Evolutionary conservation across 768 basidiomycete species (phyloP), one percentile per base, ranked within the genome.

Genomic region (Mycena sanguinolenta): DNA sequence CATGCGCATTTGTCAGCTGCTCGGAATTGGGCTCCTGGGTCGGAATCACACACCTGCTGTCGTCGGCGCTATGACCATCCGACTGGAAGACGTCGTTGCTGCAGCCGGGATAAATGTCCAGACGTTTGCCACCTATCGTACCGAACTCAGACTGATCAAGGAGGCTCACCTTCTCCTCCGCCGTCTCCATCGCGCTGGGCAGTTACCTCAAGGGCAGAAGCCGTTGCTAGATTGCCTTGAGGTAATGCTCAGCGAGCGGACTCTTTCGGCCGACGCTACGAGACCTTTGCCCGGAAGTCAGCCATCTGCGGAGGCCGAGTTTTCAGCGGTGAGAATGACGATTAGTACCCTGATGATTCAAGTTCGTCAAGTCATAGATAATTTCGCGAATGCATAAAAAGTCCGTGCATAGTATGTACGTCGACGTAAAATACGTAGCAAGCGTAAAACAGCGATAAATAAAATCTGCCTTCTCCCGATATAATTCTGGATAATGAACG

Each of bases 71-170:
- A 27, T 53, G 25, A 9, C 9, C 14, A 42, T 63, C 4, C 62
- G 52, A 2, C n/a, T 63, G 19, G 50, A 63, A 17, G 62, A 63
- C 25, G 62, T 63, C 16, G 62, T 63, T 1, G 25, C n/a, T 19
- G 52, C 62, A 1, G 62, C 62, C 21, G 62, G 52, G 4, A 50
- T 63, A 30, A 63, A 63, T n/a, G 14, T 30, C 28, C 62, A 63
- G 25, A 63, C 62, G 1, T 63, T 52, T 19, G 2, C 34, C 1
- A 63, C 62, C 3, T 54, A 38, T 17, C 62, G 62, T n/a, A 63
- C 62, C 5, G 62, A 63, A 38, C 38, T 63, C 14, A 25, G 50
- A 9, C 13, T 25, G 21, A 39, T 39, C 25, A 53, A 54, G 36
- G 36, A 53, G 17, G 62, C 52, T 10, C 62, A 53, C 21, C 12